These are phyloP conservation scores for Sporisorium exsertum DNA, from an alignment of 1,284 basidiomycete genomes.

Conservation along the genomic window DNA sequence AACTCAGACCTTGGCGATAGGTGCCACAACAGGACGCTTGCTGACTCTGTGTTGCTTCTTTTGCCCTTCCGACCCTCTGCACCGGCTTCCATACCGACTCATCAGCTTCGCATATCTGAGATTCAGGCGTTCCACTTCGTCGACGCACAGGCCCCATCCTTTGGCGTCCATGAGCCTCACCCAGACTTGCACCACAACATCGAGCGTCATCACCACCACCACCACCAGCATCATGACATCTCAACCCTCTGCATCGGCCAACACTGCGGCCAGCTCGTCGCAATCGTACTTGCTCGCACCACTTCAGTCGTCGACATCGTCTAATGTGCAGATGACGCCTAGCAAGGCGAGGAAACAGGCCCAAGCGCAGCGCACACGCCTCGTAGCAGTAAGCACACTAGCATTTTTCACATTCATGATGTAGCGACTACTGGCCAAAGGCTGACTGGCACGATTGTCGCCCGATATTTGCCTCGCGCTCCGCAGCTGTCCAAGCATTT, in stretches of 20 bases:
- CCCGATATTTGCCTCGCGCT: not conserved
- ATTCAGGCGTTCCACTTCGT: not conserved
- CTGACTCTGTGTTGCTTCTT: not conserved
- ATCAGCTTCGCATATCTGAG: not conserved
- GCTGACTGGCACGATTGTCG: too few relatives aligned
- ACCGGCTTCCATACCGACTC: not conserved
- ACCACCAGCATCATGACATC: constrained; percentile 40
- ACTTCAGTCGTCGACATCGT: constrained; percentile 30
- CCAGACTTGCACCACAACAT: constrained; percentile 15
- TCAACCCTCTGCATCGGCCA: constrained; percentile 20
- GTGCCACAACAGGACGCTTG: not conserved
- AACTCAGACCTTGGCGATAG: not conserved
- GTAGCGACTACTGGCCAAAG: too few relatives aligned
- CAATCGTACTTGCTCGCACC: constrained; percentile 41
- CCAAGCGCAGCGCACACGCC: constrained; percentile 46
- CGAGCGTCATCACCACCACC: constrained; percentile 6
- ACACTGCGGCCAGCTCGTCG: constrained; percentile 21
- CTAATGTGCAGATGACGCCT: constrained; percentile 42
- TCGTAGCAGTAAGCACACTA: constrained; percentile 38
- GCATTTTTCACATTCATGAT: too few relatives aligned
- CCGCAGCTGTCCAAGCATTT: constrained; percentile 56
- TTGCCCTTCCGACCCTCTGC: not conserved
- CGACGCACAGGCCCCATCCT: not conserved
- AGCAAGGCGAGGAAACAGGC: constrained; percentile 49
- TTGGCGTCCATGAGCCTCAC: constrained; percentile 20